phyloP scores from a whole-genome alignment of 1,284 basidiomycete genomes.

The Sanghuangporus sanghuang region DNA sequence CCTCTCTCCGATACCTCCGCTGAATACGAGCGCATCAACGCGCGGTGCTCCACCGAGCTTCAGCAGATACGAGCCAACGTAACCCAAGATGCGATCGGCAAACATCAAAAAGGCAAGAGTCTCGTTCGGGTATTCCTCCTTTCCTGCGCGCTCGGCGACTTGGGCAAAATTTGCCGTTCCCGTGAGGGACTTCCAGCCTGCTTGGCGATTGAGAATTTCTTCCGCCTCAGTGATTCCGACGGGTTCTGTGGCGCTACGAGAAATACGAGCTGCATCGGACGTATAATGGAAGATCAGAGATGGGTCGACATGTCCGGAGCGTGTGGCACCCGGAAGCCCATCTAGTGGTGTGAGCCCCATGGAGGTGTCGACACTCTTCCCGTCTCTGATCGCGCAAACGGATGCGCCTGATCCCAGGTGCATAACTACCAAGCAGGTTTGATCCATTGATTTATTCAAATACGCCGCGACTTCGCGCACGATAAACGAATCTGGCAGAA shows the following conservation, averaged over 20 bases:
- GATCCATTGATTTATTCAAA: constrained; percentile 44
- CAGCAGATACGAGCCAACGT: constrained; percentile 68
- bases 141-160: constrained; percentile 40
- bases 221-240: constrained; percentile 75
- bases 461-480: constrained; percentile 51
- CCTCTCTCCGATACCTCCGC: constrained; percentile 82
- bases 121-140: constrained; percentile 23
- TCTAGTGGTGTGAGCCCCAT: constrained; percentile 79
- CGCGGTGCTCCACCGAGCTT: constrained; percentile 49
- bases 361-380: constrained; percentile 73
- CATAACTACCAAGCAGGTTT: constrained; percentile 67
- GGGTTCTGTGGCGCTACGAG: constrained; percentile 47
- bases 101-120: constrained; percentile 70
- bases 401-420: constrained; percentile 86
- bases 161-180: constrained; percentile 76
- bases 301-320: constrained; percentile 77
- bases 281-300: constrained; percentile 85
- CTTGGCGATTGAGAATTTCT: constrained; percentile 69
- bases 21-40: constrained; percentile 79
- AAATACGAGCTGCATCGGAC: constrained; percentile 50
- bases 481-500: constrained; percentile 52
- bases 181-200: constrained; percentile 69
- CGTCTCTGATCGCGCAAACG: constrained; percentile 66
- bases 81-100: constrained; percentile 69
- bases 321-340: constrained; percentile 83